A percentile compares a stretch with the other conserved stretches of the same genome.
phyloP scores from a whole-genome alignment of 257 asterid species.

The Gynochthodes officinalis region DNA sequence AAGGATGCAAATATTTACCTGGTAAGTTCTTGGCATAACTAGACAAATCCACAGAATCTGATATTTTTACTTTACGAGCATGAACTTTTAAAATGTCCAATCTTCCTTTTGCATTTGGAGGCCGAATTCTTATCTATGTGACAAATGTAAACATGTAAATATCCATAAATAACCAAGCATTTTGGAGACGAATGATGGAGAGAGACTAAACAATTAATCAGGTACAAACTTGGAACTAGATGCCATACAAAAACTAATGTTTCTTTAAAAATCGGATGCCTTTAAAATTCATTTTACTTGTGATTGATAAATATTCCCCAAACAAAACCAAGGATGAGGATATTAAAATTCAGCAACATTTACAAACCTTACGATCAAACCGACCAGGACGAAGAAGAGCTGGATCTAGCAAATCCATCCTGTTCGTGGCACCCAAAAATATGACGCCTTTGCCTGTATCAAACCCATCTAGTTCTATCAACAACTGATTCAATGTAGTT shows the following conservation, averaged over 20 bases:
- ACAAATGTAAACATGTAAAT: conserved; percentile 16
- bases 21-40: conserved; percentile 85
- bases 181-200: neutral
- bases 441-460: conserved; percentile 99
- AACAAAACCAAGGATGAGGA: neutral
- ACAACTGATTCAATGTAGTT: conserved; percentile 93
- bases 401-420: conserved; percentile 95
- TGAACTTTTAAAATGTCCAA: conserved; percentile 86
- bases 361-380: conserved; percentile 92
- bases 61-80: conserved; percentile 79
- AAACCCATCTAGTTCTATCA: conserved; percentile 95
- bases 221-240: neutral
- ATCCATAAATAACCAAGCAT: conserved; percentile 10
- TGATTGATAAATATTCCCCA: neutral
- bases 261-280: conserved; percentile 1
- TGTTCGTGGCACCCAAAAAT: conserved; percentile 94
- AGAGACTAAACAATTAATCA: conserved; percentile 1
- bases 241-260: neutral
- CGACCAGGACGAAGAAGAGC: conserved; percentile 99
- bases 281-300: neutral
- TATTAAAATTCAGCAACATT: conserved; percentile 4
- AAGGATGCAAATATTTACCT: conserved; percentile 36
- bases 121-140: conserved; percentile 70
- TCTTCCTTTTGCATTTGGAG: conserved; percentile 98
- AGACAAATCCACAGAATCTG: conserved; percentile 75